phyloP scores from a whole-genome alignment of 225 moss, liverwort and hornwort genomes.

The Antitrichia curtipendula region DNA sequence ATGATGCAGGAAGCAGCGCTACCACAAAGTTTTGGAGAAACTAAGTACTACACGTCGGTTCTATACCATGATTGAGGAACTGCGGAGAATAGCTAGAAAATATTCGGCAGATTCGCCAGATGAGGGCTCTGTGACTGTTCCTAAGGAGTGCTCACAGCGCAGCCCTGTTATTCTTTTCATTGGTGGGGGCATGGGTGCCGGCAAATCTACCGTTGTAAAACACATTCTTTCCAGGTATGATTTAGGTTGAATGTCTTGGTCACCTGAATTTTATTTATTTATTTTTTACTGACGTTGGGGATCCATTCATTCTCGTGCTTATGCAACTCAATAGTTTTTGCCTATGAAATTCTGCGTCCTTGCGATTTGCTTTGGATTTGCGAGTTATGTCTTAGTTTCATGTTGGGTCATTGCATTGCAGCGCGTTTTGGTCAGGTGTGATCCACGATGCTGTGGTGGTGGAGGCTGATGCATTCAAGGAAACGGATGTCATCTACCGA shows the following conservation, averaged over 20 bases:
- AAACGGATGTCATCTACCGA: constrained; percentile 78
- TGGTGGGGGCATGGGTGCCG: constrained; percentile 94
- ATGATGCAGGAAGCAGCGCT: constrained; percentile 58
- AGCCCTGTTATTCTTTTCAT: constrained; percentile 77
- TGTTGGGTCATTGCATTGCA: constrained; percentile 9
- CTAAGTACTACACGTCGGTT: constrained; percentile 56
- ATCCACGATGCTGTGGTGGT: constrained; percentile 74
- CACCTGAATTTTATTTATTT: neutral
- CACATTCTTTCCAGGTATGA: constrained; percentile 67
- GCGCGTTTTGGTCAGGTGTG: constrained; percentile 87
- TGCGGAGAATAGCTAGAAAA: constrained; percentile 46
- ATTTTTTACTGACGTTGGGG: neutral
- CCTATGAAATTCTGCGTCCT: neutral
- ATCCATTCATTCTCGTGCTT: neutral
- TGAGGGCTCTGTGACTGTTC: constrained; percentile 50
- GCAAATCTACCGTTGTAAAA: constrained; percentile 84
- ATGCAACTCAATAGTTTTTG: neutral
- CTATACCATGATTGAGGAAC: constrained; percentile 56
- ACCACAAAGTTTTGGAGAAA: constrained; percentile 32
- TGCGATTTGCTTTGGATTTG: neutral
- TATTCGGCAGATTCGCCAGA: constrained; percentile 24
- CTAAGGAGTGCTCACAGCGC: constrained; percentile 50
- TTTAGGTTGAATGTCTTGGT: neutral
- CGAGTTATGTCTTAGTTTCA: neutral
- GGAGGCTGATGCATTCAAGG: constrained; percentile 94